Percentiles rank a stretch among this genome's conserved stretches.
These are phyloP conservation scores for Lactifluus pinguis DNA, from an alignment of 768 basidiomycete genomes.

Conservation along the genomic window DNA sequence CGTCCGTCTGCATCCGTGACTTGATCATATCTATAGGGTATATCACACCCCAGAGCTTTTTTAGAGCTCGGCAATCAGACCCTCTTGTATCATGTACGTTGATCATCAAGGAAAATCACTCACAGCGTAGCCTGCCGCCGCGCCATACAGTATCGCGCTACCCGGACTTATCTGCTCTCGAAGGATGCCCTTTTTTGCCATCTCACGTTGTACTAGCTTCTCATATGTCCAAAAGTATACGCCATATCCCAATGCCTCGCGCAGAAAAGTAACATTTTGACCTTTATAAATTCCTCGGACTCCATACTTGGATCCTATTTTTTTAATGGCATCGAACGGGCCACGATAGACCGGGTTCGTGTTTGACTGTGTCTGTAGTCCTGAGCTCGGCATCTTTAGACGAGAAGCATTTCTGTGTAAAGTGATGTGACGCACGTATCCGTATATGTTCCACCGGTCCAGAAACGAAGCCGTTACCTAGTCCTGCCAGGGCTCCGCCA, in stretches of 20 bases:
- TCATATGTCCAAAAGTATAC: constrained; percentile 91
- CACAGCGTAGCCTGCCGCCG: constrained; percentile 86
- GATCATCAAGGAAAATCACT: constrained; percentile 11
- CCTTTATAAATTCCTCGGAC: constrained; percentile 88
- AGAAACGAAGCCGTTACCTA: constrained; percentile 87
- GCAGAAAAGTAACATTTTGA: constrained; percentile 77
- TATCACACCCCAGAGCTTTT: constrained; percentile 80
- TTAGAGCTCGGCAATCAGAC: constrained; percentile 2
- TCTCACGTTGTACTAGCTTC: constrained; percentile 80
- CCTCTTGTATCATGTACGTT: constrained; percentile 8
- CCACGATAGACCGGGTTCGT: constrained; percentile 70
- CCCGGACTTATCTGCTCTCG: constrained; percentile 70
- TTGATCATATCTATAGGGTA: constrained; percentile 97
- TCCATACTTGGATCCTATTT: constrained; percentile 69
- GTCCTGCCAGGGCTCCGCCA: constrained; percentile 77
- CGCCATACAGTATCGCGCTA: constrained; percentile 81
- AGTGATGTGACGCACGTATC: constrained; percentile 55
- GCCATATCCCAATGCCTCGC: constrained; percentile 77
- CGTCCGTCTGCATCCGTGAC: constrained; percentile 93
- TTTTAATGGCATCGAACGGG: constrained; percentile 80
- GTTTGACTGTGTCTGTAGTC: constrained; percentile 84
- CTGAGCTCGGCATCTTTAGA: constrained; percentile 31
- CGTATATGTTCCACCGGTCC: constrained; percentile 97
- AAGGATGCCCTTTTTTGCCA: constrained; percentile 58
- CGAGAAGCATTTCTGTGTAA: neutral